These are phyloP conservation scores for Suillus subalutaceus DNA, from an alignment of 768 basidiomycete genomes.

Conservation along the genomic window DNA sequence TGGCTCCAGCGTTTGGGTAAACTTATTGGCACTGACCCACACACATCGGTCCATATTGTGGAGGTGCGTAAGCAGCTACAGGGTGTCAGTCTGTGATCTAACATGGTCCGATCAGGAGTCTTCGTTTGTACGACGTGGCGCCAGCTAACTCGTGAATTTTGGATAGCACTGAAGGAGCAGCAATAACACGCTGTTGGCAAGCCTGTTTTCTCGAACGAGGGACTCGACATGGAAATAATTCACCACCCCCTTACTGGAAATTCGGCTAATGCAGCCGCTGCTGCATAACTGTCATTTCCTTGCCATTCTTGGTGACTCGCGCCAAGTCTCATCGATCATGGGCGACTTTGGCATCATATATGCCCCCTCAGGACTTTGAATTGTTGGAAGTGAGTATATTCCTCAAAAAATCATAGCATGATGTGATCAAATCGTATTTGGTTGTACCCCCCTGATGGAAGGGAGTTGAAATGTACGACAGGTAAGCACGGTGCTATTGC, in stretches of 20 bases:
- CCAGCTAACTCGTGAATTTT: constrained; percentile 13
- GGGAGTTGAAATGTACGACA: neutral
- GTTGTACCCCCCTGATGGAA: neutral
- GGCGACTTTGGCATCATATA: neutral
- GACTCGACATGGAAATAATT: neutral
- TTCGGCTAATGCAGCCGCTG: neutral
- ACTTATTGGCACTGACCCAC: neutral
- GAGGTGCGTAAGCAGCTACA: neutral
- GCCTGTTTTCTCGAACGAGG: neutral
- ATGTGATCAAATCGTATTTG: neutral
- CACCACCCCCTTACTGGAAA: neutral
- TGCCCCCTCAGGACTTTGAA: neutral
- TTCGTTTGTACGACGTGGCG: constrained; percentile 2
- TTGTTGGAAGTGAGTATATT: neutral
- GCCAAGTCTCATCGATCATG: neutral
- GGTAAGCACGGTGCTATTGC: neutral
- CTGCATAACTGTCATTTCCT: neutral
- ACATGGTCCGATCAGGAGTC: neutral
- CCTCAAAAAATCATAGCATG: neutral
- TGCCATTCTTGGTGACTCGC: neutral
- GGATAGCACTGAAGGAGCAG: constrained; percentile 12
- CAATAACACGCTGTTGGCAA: constrained; percentile 8
- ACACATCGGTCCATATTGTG: neutral
- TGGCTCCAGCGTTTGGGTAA: neutral
- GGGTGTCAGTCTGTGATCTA: neutral